Evolutionary conservation across 2,329 filamentous ascomycete genomes (phyloP).

Genomic region (Hypoxylon sp.): DNA sequence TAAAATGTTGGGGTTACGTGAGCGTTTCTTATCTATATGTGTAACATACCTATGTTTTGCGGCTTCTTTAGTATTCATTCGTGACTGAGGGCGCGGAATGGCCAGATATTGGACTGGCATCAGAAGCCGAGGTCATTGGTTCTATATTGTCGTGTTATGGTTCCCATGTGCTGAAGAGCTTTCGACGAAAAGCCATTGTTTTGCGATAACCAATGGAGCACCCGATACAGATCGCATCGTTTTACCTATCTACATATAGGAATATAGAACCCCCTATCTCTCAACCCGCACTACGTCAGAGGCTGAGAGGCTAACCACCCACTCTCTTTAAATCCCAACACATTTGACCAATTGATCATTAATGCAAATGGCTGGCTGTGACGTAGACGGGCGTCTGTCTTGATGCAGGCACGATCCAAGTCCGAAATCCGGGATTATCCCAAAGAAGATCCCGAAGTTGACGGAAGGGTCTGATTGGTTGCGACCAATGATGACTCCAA

Average conservation of each 20-base stretch:
- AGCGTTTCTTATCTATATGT: neutral
- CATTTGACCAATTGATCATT: neutral
- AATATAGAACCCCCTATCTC: neutral
- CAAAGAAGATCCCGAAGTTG: constrained; percentile 36
- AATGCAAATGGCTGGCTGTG: neutral
- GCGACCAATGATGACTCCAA: constrained; percentile 7
- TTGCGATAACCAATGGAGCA: too few species aligned
- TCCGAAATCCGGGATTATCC: constrained; percentile 6
- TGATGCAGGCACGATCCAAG: neutral
- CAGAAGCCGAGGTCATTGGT: neutral
- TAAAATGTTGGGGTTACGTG: neutral
- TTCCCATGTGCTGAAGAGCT: neutral
- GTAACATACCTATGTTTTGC: too few species aligned
- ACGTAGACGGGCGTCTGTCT: neutral
- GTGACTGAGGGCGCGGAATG: too few species aligned
- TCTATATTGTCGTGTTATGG: neutral
- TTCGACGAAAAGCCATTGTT: neutral
- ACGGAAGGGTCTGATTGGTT: constrained; percentile 7
- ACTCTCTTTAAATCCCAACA: neutral
- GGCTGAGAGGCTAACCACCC: neutral
- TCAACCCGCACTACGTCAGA: neutral
- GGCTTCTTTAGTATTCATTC: neutral
- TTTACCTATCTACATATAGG: neutral
- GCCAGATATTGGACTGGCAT: neutral
- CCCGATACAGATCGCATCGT: neutral